These are phyloP conservation scores for Lachnellula occidentalis DNA, from an alignment of 2,329 filamentous ascomycete genomes.

Conservation along the genomic window DNA sequence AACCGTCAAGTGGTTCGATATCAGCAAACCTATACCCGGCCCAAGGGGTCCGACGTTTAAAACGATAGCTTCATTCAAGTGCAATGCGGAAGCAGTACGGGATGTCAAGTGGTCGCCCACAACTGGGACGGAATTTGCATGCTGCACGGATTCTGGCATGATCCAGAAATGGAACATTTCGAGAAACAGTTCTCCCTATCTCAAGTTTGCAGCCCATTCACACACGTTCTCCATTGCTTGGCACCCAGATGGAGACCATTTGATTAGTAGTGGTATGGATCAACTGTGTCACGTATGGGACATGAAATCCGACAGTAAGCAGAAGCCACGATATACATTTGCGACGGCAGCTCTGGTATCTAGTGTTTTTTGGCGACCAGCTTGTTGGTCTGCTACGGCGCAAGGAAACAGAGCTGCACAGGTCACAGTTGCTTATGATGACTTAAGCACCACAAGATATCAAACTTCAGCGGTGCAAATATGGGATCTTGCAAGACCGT, in stretches of 20 bases:
- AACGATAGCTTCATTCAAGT: conserved; percentile 26
- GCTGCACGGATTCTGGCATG: conserved; percentile 56
- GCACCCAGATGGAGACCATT: conserved; percentile 63
- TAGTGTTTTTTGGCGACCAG: conserved; percentile 57
- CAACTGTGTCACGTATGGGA: conserved; percentile 62
- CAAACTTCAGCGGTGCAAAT: conserved; percentile 57
- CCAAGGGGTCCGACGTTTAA: conserved; percentile 44
- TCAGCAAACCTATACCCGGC: conserved; percentile 42
- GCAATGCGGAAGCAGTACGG: conserved; percentile 51
- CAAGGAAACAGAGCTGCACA: conserved; percentile 56
- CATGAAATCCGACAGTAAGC: conserved; percentile 53
- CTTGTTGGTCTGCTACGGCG: conserved; percentile 59
- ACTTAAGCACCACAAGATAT: conserved; percentile 46
- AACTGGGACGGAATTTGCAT: conserved; percentile 57
- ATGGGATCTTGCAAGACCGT: conserved; percentile 63
- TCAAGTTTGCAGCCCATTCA: conserved; percentile 56
- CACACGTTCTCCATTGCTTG: conserved; percentile 54
- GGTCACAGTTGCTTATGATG: conserved; percentile 57
- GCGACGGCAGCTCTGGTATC: conserved; percentile 55
- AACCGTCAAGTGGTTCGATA: conserved; percentile 56
- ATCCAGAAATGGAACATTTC: conserved; percentile 61
- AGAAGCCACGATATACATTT: conserved; percentile 59
- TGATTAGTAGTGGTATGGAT: conserved; percentile 59
- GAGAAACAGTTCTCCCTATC: conserved; percentile 45
- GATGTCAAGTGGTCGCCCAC: conserved; percentile 62